Conservation (phyloP, 2,329 filamentous ascomycete species). For the Clarireedia hainanense region DNA sequence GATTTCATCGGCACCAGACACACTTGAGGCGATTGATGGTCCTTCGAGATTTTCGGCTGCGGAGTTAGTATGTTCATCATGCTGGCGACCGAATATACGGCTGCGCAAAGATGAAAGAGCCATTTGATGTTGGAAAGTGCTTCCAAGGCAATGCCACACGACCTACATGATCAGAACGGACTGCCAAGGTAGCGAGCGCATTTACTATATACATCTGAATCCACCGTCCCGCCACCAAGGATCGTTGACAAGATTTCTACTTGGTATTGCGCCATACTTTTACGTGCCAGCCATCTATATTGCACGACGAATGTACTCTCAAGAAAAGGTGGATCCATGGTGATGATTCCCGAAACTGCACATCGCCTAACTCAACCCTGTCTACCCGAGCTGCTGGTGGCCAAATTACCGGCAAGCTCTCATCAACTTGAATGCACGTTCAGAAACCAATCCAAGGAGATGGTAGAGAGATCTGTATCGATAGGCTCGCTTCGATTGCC, state of each 20-base stretch:
- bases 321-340: background rate
- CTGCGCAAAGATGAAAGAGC: background rate
- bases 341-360: too few relatives aligned
- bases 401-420: too few relatives aligned
- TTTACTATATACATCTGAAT: background rate
- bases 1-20: slow-evolving; percentile 1
- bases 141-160: background rate
- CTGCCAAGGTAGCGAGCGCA: background rate
- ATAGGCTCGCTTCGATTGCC: too few relatives aligned
- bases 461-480: too few relatives aligned
- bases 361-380: too few relatives aligned
- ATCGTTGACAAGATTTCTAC: background rate
- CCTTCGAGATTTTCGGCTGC: background rate
- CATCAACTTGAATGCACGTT: too few relatives aligned
- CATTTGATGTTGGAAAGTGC: background rate
- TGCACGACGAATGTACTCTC: background rate
- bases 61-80: background rate
- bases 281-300: background rate
- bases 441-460: too few relatives aligned
- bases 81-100: background rate
- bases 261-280: background rate
- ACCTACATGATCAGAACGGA: background rate
- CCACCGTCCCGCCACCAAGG: background rate
- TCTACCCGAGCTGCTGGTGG: too few relatives aligned
- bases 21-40: background rate